A percentile compares a stretch with the other conserved stretches of the same genome.
Evolutionary conservation across 306 rosid species (phyloP).

Genomic region (Carpinus fangiana): DNA sequence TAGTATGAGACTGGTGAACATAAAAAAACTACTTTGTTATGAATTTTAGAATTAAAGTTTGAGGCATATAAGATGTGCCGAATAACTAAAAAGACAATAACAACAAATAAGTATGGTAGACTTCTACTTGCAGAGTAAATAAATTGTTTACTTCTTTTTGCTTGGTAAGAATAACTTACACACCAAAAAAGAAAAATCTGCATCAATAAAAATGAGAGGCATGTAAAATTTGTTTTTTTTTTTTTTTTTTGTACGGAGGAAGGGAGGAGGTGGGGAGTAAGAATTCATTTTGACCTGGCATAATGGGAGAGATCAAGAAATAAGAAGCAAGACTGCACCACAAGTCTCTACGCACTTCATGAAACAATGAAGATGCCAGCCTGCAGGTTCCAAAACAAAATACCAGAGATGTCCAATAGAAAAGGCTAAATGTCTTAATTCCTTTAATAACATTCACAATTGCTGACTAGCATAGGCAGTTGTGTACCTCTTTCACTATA

Average conservation of each 20-base stretch:
- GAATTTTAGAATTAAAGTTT: too few species aligned
- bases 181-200: neutral
- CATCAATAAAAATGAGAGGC: neutral
- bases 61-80: too few species aligned
- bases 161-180: neutral
- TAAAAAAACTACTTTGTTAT: too few species aligned
- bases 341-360: slow-evolving; percentile 27
- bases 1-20: too few species aligned
- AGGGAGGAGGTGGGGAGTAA: neutral
- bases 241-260: neutral
- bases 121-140: too few species aligned
- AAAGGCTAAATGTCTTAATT: slow-evolving; percentile 8
- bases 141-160: neutral
- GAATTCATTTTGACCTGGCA: neutral
- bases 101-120: too few species aligned
- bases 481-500: slow-evolving; percentile 71
- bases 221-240: neutral
- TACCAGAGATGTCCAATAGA: slow-evolving; percentile 10
- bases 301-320: neutral
- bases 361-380: slow-evolving; percentile 51
- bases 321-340: slow-evolving; percentile 19
- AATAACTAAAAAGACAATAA: too few species aligned
- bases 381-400: slow-evolving; percentile 43
- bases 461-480: slow-evolving; percentile 13
- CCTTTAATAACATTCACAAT: slow-evolving; percentile 8